These are phyloP conservation scores for Metschnikowia dekortorum DNA, from an alignment of 805 yeast species.

Conservation along the genomic window DNA sequence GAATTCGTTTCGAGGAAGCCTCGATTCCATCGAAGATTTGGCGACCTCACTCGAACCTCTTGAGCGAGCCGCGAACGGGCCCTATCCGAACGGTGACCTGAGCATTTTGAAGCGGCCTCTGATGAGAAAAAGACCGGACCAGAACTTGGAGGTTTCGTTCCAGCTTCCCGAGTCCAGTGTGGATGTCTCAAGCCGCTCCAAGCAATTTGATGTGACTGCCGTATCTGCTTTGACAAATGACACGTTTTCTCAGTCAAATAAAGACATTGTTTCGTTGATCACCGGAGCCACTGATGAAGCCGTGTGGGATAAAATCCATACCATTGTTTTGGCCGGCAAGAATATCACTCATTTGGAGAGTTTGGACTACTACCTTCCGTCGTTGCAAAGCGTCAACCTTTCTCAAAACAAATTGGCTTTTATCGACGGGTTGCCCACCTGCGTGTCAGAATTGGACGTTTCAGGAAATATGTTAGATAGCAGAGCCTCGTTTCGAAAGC, in stretches of 20 bases:
- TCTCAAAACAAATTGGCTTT: conserved; percentile 40
- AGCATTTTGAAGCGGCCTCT: conserved; percentile 9
- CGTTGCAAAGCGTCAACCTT: conserved; percentile 35
- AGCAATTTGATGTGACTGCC: conserved; percentile 33
- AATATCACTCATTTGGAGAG: conserved; percentile 41
- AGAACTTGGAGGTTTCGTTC: conserved; percentile 36
- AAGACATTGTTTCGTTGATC: conserved; percentile 40
- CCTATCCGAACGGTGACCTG: background rate
- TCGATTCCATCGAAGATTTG: conserved; percentile 39
- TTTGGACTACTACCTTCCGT: conserved; percentile 42
- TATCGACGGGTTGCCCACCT: conserved; percentile 43
- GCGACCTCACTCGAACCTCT: background rate
- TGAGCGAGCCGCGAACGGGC: background rate
- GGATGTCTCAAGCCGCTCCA: conserved; percentile 1
- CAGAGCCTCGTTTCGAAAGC: conserved; percentile 38
- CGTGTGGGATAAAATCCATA: conserved; percentile 40
- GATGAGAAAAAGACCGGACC: background rate
- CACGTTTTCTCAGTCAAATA: conserved; percentile 47
- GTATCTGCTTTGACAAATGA: conserved; percentile 40
- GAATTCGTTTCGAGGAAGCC: conserved; percentile 21
- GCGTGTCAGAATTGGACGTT: conserved; percentile 35
- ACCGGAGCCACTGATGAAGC: conserved; percentile 33
- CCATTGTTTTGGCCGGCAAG: conserved; percentile 31
- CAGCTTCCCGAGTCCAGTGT: conserved; percentile 29
- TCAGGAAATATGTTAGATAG: conserved; percentile 36